Conservation (phyloP, 1,284 basidiomycete genomes). For the Malassezia yamatoensis region DNA sequence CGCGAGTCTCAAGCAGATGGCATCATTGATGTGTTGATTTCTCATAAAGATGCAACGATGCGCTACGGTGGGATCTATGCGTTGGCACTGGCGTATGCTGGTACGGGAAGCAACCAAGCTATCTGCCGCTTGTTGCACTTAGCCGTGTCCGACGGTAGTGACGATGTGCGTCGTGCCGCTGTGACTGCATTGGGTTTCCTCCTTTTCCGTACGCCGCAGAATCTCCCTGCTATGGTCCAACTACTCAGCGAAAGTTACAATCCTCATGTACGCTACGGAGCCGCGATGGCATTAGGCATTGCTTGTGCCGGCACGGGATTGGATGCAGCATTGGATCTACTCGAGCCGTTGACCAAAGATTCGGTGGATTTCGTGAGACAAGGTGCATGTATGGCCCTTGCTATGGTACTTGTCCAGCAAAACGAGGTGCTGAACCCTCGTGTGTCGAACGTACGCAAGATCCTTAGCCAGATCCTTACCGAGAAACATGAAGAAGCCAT, state of each 20-base stretch:
- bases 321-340: slow-evolving; percentile 43
- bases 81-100: slow-evolving; percentile 47
- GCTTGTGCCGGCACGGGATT: slow-evolving; percentile 47
- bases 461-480: slow-evolving; percentile 40
- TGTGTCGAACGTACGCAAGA: slow-evolving; percentile 35
- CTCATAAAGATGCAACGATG: slow-evolving; percentile 46
- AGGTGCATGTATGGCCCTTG: slow-evolving; percentile 43
- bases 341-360: slow-evolving; percentile 47
- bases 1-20: slow-evolving; percentile 41
- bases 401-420: slow-evolving; percentile 47
- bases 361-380: slow-evolving; percentile 47
- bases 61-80: slow-evolving; percentile 47
- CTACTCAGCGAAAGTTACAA: slow-evolving; percentile 48
- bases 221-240: slow-evolving; percentile 46
- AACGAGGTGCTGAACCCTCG: slow-evolving; percentile 46
- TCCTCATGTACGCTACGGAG: slow-evolving; percentile 46
- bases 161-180: slow-evolving; percentile 46
- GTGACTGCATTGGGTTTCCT: slow-evolving; percentile 45
- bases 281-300: slow-evolving; percentile 46
- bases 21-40: slow-evolving; percentile 42
- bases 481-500: slow-evolving; percentile 48
- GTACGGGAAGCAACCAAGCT: slow-evolving; percentile 46
- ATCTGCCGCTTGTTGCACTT: slow-evolving; percentile 43
- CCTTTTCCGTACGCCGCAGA: slow-evolving; percentile 47
- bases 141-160: slow-evolving; percentile 46